Percentiles rank a stretch among this genome's conserved stretches.
These are phyloP conservation scores for Xylaria nigripes DNA, from an alignment of 495 filamentous ascomycete genomes.

Conservation along the genomic window DNA sequence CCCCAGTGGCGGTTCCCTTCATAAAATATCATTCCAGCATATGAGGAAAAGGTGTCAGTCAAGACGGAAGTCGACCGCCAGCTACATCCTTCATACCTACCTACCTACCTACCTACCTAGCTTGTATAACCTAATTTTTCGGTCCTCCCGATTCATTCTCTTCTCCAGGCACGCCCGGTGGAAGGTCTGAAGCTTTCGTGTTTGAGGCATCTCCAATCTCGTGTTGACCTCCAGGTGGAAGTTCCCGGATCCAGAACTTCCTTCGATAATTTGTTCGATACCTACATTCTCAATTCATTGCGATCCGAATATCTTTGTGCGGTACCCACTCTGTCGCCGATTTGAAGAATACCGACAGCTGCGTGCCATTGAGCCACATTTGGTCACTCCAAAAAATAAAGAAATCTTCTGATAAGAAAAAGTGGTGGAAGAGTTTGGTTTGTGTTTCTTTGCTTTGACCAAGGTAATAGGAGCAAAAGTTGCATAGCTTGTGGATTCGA, in stretches of 20 bases:
- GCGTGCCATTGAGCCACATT: slow-evolving; percentile 1
- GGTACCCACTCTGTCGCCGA: too few relatives aligned
- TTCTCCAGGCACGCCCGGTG: too few relatives aligned
- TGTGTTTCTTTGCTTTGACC: background rate
- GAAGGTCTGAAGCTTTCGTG: too few relatives aligned
- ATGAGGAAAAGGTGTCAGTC: background rate
- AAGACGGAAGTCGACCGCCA: background rate
- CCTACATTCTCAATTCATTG: too few relatives aligned
- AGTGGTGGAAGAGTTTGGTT: too few relatives aligned
- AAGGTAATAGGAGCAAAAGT: slow-evolving; percentile 10
- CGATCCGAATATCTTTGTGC: too few relatives aligned
- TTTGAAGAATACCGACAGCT: background rate
- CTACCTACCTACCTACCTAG: background rate
- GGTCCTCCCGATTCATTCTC: background rate
- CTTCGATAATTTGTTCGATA: slow-evolving; percentile 4
- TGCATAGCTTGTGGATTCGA: slow-evolving; percentile 15
- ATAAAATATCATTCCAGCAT: background rate
- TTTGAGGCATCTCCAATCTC: background rate
- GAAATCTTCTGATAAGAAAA: too few relatives aligned
- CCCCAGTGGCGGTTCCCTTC: background rate
- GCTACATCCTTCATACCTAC: slow-evolving; percentile 5
- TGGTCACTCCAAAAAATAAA: too few relatives aligned
- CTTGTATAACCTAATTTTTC: slow-evolving; percentile 1
- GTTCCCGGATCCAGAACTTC: background rate
- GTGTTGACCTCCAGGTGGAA: background rate